Evolutionary conservation across 1,139 yeast genomes (phyloP), one percentile per base, ranked within the genome.

Genomic region (Taphrina deformans): DNA sequence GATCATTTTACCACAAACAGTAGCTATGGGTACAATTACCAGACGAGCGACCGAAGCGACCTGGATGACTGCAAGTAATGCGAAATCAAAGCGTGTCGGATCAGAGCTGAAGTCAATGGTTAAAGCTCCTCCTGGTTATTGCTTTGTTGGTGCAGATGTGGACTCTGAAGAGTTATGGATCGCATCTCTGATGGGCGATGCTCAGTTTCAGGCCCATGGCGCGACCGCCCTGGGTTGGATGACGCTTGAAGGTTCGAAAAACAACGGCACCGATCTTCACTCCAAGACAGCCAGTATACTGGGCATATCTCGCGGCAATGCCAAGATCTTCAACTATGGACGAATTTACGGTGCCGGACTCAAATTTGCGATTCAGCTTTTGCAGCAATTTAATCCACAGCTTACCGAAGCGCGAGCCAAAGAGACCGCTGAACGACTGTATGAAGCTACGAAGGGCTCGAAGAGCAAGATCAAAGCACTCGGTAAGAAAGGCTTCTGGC

Each of bases 91-190:
- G 64, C 78, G 98, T 68, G 85, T 95, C 58, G 99, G 99, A 0
- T 91, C 98, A 0, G 99, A 95, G 73, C 79, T 93, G 68, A 95
- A 95, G 75, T 85, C 97, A 0, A 84, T 90, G 79, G 79, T 95
- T 5, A 79, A 82, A 67, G 97, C 98, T 0, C 99, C 99, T 0
- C 78, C 82, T 2, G 98, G 98, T 0, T 93, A 91, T 74, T 84
- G 84, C 55, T 88, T 95, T 77, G 96, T 95, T 10, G 99, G 99
- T 5, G 99, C 99, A 0, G 96, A 95, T 79, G 99, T 95, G 3
- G 99, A 95, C 76, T 89, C 97, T 48, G 99, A 95, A 74, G 99
- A 95, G 73, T 80, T 95, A 59, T 95, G 99, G 99, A 93, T 95
- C 70, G 99, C 99, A 0, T 88, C 97, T 29, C 79, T 95, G 45